Conservation (phyloP, 768 basidiomycete species). For the Naganishia vishniacii region DNA sequence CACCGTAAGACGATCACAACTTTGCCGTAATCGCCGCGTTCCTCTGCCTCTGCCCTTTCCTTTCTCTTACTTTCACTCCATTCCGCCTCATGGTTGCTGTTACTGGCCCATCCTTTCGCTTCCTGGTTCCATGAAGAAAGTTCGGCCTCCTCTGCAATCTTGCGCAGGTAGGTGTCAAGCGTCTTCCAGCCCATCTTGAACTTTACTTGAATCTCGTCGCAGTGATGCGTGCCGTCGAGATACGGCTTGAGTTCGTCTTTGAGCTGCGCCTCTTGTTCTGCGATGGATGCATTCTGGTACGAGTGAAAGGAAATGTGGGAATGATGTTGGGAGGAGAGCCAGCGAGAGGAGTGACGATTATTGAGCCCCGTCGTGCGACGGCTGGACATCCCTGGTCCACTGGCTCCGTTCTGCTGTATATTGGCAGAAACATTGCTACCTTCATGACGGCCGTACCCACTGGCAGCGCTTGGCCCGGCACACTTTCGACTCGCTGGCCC, state of each 20-base stretch:
- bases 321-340: conserved; percentile 1
- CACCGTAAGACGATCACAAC: conserved; percentile 26
- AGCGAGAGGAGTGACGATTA: not conserved
- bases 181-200: conserved; percentile 81
- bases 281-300: conserved; percentile 6
- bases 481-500: not conserved
- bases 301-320: conserved; percentile 6
- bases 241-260: conserved; percentile 50
- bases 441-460: not conserved
- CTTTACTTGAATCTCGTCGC: conserved; percentile 77
- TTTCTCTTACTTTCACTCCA: conserved; percentile 19
- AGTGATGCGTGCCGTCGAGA: conserved; percentile 84
- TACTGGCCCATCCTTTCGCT: not conserved
- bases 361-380: conserved; percentile 4
- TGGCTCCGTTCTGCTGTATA: not conserved
- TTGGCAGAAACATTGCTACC: not conserved
- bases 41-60: conserved; percentile 16
- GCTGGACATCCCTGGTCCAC: conserved; percentile 8
- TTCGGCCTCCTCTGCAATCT: conserved; percentile 48
- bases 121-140: not conserved
- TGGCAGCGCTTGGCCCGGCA: not conserved
- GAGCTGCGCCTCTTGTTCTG: conserved; percentile 27
- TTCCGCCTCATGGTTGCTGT: not conserved
- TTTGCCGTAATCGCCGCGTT: conserved; percentile 28
- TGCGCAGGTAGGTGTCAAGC: conserved; percentile 57